phyloP scores from a whole-genome alignment of 2,329 filamentous ascomycete species.

The Pseudogymnoascus sp. region DNA sequence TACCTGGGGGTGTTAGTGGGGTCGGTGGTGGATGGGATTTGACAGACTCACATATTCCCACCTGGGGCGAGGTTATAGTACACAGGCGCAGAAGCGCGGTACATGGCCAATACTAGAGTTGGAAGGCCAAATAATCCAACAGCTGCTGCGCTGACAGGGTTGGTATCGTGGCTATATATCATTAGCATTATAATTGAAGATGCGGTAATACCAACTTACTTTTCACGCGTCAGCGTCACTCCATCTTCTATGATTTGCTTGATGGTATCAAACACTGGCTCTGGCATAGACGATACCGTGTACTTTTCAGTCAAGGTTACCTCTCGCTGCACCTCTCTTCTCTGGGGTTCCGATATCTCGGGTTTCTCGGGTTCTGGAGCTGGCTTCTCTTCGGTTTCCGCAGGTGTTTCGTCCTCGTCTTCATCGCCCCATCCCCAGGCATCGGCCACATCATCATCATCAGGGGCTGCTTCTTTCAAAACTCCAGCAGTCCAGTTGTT shows the following conservation, averaged over 20 bases:
- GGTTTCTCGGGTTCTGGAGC: background rate
- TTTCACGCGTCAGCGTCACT: conserved; percentile 48
- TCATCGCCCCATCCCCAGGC: conserved; percentile 81
- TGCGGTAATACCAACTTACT: conserved; percentile 29
- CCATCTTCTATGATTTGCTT: conserved; percentile 53
- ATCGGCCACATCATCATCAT: conserved; percentile 31
- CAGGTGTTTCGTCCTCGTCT: conserved; percentile 37
- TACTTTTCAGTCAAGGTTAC: conserved; percentile 80
- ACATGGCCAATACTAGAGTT: conserved; percentile 68
- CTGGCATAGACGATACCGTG: conserved; percentile 80
- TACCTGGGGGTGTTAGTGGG: conserved; percentile 38
- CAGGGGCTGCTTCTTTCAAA: background rate
- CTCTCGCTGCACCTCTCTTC: conserved; percentile 41
- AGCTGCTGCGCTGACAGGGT: conserved; percentile 60
- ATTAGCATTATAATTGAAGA: conserved; percentile 11
- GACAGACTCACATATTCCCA: conserved; percentile 53
- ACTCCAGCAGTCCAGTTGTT: conserved; percentile 17
- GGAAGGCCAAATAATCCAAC: conserved; percentile 65
- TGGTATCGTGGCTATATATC: conserved; percentile 34
- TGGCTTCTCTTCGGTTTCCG: conserved; percentile 17
- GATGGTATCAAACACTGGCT: conserved; percentile 65
- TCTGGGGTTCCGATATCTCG: background rate
- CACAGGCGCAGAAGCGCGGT: conserved; percentile 66
- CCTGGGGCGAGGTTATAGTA: conserved; percentile 59
- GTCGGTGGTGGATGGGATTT: background rate